A percentile compares a stretch with the other conserved stretches of the same genome.
Evolutionary conservation across 495 filamentous ascomycete genomes (phyloP).

Genomic region (Xanthoparmelia taractica): DNA sequence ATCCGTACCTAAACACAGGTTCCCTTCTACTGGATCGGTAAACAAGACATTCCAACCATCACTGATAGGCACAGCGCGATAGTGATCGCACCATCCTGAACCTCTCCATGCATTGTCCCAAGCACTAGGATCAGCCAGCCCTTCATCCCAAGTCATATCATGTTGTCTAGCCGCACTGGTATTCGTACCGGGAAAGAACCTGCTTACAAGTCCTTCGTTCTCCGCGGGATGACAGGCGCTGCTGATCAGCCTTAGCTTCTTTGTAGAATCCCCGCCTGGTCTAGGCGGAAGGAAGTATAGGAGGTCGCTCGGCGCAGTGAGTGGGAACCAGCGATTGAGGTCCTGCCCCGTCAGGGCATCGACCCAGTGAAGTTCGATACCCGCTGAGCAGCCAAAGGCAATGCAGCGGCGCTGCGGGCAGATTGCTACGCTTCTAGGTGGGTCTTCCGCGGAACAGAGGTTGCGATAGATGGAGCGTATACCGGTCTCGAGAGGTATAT

Average conservation of each 20-base stretch:
- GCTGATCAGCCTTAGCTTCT: conserved; percentile 60
- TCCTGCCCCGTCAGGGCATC: conserved; percentile 54
- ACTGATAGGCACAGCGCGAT: conserved; percentile 58
- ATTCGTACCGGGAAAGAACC: conserved; percentile 14
- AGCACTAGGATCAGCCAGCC: background rate
- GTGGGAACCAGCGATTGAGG: conserved; percentile 56
- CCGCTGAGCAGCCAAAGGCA: conserved; percentile 60
- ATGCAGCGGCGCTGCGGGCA: conserved; percentile 61
- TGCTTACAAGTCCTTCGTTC: background rate
- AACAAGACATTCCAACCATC: conserved; percentile 66
- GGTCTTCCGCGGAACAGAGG: conserved; percentile 57
- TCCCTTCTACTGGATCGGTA: conserved; percentile 52
- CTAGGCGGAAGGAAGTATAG: conserved; percentile 59
- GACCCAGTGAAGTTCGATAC: conserved; percentile 68
- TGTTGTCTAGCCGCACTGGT: background rate
- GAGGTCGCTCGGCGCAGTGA: conserved; percentile 57
- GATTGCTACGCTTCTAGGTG: conserved; percentile 59
- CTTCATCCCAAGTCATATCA: conserved; percentile 8
- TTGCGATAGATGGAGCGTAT: conserved; percentile 44
- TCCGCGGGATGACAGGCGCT: conserved; percentile 47
- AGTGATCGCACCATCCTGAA: conserved; percentile 44
- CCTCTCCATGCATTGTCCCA: background rate
- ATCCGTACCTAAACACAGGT: conserved; percentile 61
- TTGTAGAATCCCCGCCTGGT: conserved; percentile 41
- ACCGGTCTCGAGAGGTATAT: conserved; percentile 12